Percentiles rank a stretch among this genome's conserved stretches.
Conservation (phyloP, 2,329 filamentous ascomycete genomes). For the Sporothrix dimorphospora region DNA sequence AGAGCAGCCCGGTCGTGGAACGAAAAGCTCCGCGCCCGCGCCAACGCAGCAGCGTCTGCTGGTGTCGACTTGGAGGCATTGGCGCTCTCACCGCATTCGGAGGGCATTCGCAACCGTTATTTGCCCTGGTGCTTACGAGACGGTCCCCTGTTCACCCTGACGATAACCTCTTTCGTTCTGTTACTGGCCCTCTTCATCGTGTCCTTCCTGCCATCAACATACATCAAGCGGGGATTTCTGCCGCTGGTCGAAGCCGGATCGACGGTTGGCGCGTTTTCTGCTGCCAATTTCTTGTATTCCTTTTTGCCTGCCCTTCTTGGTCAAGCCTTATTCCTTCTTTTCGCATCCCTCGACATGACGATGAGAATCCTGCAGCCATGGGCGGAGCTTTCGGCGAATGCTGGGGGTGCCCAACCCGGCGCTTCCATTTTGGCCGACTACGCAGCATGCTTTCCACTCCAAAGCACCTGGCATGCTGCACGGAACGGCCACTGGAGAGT, state of each 20-base stretch:
- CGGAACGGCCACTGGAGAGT: constrained; percentile 67
- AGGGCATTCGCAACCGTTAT: constrained; percentile 64
- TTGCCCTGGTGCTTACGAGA: constrained; percentile 77
- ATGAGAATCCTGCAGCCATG: constrained; percentile 71
- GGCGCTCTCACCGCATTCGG: constrained; percentile 50
- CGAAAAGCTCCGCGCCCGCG: constrained; percentile 31
- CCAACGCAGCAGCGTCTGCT: not conserved
- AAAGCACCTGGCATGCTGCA: constrained; percentile 60
- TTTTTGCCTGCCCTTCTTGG: constrained; percentile 73
- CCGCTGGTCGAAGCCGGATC: constrained; percentile 68
- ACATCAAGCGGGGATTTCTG: constrained; percentile 70
- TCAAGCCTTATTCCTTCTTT: constrained; percentile 66
- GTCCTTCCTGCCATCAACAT: constrained; percentile 72
- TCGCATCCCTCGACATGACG: constrained; percentile 68
- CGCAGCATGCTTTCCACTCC: constrained; percentile 65
- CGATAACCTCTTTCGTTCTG: constrained; percentile 61
- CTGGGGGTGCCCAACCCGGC: constrained; percentile 64
- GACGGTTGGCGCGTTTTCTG: constrained; percentile 69
- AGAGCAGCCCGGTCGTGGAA: not conserved
- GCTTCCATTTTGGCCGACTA: constrained; percentile 72
- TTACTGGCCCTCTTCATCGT: constrained; percentile 73
- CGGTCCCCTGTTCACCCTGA: constrained; percentile 66
- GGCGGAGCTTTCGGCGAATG: constrained; percentile 57
- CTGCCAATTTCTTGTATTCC: constrained; percentile 85
- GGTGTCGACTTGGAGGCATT: constrained; percentile 42